A percentile compares a stretch with the other conserved stretches of the same genome.
Conservation (phyloP, 2,329 filamentous ascomycete genomes). For the Ophiostoma himal-ulmi region DNA sequence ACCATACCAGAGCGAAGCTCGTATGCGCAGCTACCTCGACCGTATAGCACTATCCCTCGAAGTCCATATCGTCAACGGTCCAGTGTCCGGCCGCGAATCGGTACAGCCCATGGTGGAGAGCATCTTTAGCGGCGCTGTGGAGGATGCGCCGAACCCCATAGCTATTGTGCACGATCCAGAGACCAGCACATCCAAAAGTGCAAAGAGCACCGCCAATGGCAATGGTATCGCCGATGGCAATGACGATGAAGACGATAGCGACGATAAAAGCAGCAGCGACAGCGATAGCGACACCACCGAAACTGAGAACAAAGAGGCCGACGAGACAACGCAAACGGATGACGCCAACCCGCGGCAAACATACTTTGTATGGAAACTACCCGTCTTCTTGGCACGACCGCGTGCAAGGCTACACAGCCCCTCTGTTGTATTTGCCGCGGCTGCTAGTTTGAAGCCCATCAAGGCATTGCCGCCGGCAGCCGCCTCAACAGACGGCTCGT, state of each 20-base stretch:
- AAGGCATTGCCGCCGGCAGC: constrained; percentile 39
- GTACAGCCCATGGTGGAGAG: constrained; percentile 49
- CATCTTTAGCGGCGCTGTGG: constrained; percentile 52
- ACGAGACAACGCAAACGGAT: constrained; percentile 24
- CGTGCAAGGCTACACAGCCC: constrained; percentile 62
- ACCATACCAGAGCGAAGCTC: constrained; percentile 52
- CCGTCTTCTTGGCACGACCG: constrained; percentile 53
- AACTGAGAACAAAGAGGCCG: constrained; percentile 27
- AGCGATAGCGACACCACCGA: constrained; percentile 13
- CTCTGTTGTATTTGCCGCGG: constrained; percentile 58
- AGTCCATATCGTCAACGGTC: constrained; percentile 57
- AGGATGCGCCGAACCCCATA: constrained; percentile 46
- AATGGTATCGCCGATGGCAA: constrained; percentile 33
- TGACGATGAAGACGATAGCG: constrained; percentile 26
- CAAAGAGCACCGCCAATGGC: too few relatives aligned
- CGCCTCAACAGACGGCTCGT: constrained; percentile 37
- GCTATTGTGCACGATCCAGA: constrained; percentile 42
- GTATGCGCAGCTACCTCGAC: constrained; percentile 53
- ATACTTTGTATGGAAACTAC: constrained; percentile 55
- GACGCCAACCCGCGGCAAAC: constrained; percentile 35
- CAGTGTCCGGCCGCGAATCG: constrained; percentile 40
- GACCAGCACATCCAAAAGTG: constrained; percentile 10
- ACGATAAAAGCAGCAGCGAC: not conserved
- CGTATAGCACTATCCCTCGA: constrained; percentile 63
- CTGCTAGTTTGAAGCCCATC: constrained; percentile 53